A percentile compares a stretch with the other conserved stretches of the same genome.
phyloP scores from a whole-genome alignment of 108 stramenopile species.

The Pseudonitzschia multiseries region DNA sequence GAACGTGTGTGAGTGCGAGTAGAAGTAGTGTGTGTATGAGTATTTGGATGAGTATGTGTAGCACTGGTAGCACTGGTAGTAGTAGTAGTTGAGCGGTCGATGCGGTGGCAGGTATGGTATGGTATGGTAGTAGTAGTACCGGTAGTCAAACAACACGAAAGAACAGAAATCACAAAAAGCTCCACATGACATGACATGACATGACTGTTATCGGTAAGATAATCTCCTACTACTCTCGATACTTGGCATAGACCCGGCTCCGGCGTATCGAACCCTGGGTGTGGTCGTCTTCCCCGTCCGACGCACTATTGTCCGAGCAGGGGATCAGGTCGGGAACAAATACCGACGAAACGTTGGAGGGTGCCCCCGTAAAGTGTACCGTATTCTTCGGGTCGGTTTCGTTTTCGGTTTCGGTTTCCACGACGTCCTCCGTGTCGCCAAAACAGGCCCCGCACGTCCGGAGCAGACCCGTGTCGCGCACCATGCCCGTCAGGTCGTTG shows the following conservation, averaged over 20 bases:
- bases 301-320: constrained; percentile 5
- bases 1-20: no score
- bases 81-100: no score
- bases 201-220: no score
- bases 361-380: neutral
- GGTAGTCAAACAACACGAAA: no score
- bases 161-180: no score
- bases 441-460: neutral
- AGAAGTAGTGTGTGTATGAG: no score
- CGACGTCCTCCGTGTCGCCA: neutral
- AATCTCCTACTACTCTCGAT: no score
- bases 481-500: neutral
- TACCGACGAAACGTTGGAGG: neutral
- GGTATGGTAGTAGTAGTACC: no score
- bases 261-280: neutral
- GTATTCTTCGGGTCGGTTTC: neutral
- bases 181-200: no score
- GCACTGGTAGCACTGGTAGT: no score
- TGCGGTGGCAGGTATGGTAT: no score
- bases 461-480: neutral
- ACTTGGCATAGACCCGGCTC: constrained; percentile 2
- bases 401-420: neutral
- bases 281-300: neutral
- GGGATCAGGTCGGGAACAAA: neutral
- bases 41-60: no score